Base-by-base conservation (phyloP, 352 stramenopile species). In the Phytophthora foliorum region DNA sequence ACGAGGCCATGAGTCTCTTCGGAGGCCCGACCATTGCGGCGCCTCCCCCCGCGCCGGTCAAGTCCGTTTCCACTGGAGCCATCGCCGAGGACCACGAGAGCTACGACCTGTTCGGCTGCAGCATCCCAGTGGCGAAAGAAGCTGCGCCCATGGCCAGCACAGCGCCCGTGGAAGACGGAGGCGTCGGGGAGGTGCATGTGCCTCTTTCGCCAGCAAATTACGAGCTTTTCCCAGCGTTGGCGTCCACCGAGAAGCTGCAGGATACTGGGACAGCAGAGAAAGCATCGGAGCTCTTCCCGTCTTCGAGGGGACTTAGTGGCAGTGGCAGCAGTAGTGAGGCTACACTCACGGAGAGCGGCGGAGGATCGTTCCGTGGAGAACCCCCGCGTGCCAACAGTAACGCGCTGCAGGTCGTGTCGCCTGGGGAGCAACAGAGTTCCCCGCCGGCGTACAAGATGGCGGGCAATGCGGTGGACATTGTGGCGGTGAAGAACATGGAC, bases 381-480 rank as follows among this genome's bases (percentile, higher is more conserved):
- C n/a, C 63, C 17, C 21, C 63, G n/a, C 31, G 57, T 55, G 44
- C 62, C 24, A 61, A 69, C 45, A 64, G 70, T 22, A 64, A 64
- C 34, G 13, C 32, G 16, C 39, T 69, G 45, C 65, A 62, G 46
- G 55, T 63, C 25, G 56, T 34, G 16, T 4, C 31, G 0, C 19
- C n/a, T n/a, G 36, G 45, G 16, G 16, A 70, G 4, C 62, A 75
- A 31, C 62, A 75, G 31, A 27, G 56, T 19, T 11, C 65, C 11
- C 44, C 67, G 14, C 75, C 81, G n/a, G 53, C 74, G 62, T 89
- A 90, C 74, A 92, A 92, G 44, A 84, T 86, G 67, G 74, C 80
- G 5, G 88, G 88, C 39, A 95, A 95, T 70, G 84, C 85, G 0
- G 77, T 95, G 10, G 88, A 95, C 38, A 89, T 95, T 71, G 85